phyloP scores from a whole-genome alignment of 352 stramenopile species.

The Thalassiosira delicatula region DNA sequence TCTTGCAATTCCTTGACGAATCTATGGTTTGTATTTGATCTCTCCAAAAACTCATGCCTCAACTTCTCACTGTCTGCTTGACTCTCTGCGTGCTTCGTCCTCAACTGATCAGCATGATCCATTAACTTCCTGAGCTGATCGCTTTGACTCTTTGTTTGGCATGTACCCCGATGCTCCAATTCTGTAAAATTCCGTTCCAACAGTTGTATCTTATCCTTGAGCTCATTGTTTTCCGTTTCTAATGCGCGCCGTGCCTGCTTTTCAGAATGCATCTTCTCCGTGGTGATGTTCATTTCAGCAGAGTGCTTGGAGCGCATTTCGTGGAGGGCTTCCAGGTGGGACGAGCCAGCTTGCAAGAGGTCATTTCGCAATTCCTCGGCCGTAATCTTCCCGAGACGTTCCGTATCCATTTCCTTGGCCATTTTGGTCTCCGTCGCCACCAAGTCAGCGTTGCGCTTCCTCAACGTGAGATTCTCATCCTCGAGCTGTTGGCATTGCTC shows the following conservation, averaged over 20 bases:
- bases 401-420: constrained; percentile 46
- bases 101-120: constrained; percentile 48
- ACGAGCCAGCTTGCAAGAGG: constrained; percentile 39
- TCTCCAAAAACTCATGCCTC: constrained; percentile 39
- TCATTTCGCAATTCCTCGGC: constrained; percentile 57
- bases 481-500: constrained; percentile 39
- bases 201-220: constrained; percentile 44
- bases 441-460: constrained; percentile 56
- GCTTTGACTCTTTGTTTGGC: constrained; percentile 46
- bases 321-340: constrained; percentile 47
- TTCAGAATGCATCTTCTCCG: constrained; percentile 36
- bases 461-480: constrained; percentile 38
- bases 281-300: constrained; percentile 44
- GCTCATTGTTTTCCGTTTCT: constrained; percentile 38
- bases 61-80: constrained; percentile 32
- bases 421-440: constrained; percentile 28
- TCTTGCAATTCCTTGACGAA: constrained; percentile 29
- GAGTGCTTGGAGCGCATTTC: constrained; percentile 45
- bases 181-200: constrained; percentile 33
- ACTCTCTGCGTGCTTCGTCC: constrained; percentile 41
- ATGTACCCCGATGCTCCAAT: constrained; percentile 31
- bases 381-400: constrained; percentile 53
- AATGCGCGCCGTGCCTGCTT: constrained; percentile 23
- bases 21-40: constrained; percentile 9
- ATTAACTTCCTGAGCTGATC: constrained; percentile 56